Percentiles rank a stretch among this genome's conserved stretches.
These are phyloP conservation scores for Saccharum spontaneum DNA, from an alignment of 176 grass and related monocot genomes.

Conservation along the genomic window DNA sequence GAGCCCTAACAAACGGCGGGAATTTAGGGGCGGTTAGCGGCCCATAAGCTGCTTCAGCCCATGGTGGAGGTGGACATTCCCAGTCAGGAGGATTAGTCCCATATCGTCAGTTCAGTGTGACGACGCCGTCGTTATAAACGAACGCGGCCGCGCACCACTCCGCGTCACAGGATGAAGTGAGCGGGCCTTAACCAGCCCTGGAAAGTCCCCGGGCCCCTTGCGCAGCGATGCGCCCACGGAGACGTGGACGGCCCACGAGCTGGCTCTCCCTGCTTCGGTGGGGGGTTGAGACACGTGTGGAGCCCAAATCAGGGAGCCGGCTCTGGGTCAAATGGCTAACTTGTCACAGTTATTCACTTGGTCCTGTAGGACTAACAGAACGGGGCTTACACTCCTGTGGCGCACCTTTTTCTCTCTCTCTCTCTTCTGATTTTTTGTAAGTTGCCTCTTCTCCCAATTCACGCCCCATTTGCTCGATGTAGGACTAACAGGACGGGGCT, in stretches of 20 bases:
- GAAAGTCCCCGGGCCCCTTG: conserved; percentile 39
- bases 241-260: conserved; percentile 43
- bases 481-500: conserved; percentile 51
- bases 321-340: conserved; percentile 29
- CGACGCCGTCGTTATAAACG: neutral
- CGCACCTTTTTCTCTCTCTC: neutral
- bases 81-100: conserved; percentile 7
- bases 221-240: conserved; percentile 44
- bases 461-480: no score
- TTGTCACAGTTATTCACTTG: conserved; percentile 55
- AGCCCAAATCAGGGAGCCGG: conserved; percentile 35
- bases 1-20: conserved; percentile 33
- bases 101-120: neutral
- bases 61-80: neutral
- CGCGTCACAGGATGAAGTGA: conserved; percentile 48
- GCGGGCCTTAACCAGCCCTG: conserved; percentile 30
- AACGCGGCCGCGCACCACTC: fast-evolving
- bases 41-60: neutral
- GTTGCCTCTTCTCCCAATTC: no score
- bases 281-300: conserved; percentile 48
- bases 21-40: neutral
- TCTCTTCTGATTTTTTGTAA: neutral
- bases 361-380: conserved; percentile 31
- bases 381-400: conserved; percentile 54
- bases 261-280: neutral